These are phyloP conservation scores for Schizonepeta tenuifolia DNA, from an alignment of 257 asterid genomes.

Conservation along the genomic window DNA sequence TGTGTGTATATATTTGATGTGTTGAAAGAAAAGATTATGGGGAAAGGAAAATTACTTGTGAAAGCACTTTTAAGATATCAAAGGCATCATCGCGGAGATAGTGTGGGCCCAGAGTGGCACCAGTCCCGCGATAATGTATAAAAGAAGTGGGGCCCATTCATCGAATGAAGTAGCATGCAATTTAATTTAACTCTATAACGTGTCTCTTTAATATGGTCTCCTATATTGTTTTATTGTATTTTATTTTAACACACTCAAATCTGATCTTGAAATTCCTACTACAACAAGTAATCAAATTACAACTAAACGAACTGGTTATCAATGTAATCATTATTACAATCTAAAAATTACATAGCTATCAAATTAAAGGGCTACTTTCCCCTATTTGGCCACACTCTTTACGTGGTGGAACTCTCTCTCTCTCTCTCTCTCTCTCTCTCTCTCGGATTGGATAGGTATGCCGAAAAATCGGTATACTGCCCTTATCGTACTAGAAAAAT, in stretches of 20 bases:
- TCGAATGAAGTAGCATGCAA: not conserved
- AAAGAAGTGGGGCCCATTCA: not conserved
- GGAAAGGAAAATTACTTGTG: not conserved
- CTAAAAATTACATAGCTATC: no score
- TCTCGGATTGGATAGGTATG: no score
- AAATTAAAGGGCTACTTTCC: not conserved
- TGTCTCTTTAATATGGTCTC: not conserved
- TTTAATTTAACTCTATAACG: not conserved
- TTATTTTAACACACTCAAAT: no score
- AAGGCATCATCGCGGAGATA: slow-evolving; percentile 40
- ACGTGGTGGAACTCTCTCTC: no score
- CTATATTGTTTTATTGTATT: no score
- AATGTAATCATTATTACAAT: no score
- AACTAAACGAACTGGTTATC: no score
- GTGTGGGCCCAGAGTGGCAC: slow-evolving; percentile 37
- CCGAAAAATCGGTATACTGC: no score
- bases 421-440: no score
- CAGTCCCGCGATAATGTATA: slow-evolving; percentile 28
- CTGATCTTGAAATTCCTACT: no score
- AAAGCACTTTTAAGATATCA: slow-evolving; percentile 43
- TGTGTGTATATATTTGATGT: not conserved
- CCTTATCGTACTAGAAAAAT: no score
- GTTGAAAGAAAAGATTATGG: not conserved
- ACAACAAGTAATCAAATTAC: not conserved
- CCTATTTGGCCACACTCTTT: no score